Base-by-base conservation (phyloP, 148 eudicot species). In the Rhododendron henanense region DNA sequence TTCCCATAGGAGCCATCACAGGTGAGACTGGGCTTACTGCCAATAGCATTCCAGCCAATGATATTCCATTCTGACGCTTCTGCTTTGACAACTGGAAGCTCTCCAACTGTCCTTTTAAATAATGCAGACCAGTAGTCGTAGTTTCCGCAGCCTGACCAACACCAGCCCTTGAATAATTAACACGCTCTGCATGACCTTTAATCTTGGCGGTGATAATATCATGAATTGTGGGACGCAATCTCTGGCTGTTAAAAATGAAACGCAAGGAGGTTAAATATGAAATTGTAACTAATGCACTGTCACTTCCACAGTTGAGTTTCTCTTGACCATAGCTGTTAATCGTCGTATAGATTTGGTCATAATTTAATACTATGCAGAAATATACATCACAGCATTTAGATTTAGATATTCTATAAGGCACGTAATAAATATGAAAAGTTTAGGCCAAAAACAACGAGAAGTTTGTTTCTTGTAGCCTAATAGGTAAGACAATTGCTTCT, bases 11-110 rank as follows among this genome's bases (percentile, higher is more conserved):
- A 84, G 98, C 93, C 99, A 97, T 97, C 81, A 92, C 94, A 88
- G 96, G 97, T 61, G 98, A 91, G 44, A 97, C 99, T 45, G 99
- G 99, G 89, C 99, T 97, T 61, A 93, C 98, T 10, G 98, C 92
- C 89, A 92, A 86, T 88, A 93, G 87, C 21, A 94, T 91, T 89
- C 94, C 98, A 88, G 92, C 82, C 55, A 92, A 83, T 73, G 93
- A 92, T 78, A 89, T 71, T 74, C 98, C 98, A 87, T 95, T 97
- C 83, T 93, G 92, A 86, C 88, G 91, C 90, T 93, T 95, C 85
- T 94, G 93, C 88, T 93, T 96, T 45, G 92, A 83, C 85, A 93
- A 87, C 78, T 94, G 98, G 85, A 90, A 91, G 79, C 89, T 90
- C 84, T 95, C 94, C 79, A 96, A 88, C 81, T 93, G 96, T 85